Evolutionary conservation across 2,329 filamentous ascomycete species (phyloP).

Genomic region (Aureobasidium sp.): DNA sequence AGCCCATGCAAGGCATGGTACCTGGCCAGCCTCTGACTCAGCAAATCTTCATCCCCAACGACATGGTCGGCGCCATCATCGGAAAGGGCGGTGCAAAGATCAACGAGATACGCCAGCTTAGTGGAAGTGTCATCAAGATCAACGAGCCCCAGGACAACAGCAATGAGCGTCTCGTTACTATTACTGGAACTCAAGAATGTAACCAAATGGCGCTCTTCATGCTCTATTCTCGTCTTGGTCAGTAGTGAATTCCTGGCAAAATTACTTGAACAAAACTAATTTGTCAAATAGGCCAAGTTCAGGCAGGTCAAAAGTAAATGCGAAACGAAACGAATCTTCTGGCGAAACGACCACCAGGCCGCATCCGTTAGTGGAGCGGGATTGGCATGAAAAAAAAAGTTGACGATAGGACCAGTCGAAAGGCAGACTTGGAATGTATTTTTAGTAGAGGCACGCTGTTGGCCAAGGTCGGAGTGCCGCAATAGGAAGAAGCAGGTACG

Average conservation of each 20-base stretch:
- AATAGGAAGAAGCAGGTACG: conserved; percentile 4
- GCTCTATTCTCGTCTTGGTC: conserved; percentile 94
- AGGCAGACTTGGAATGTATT: conserved; percentile 8
- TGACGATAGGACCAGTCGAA: not conserved
- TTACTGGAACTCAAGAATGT: conserved; percentile 94
- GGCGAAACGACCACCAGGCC: not conserved
- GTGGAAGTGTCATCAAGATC: conserved; percentile 98
- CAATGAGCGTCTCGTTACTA: conserved; percentile 94
- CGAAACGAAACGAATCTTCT: not conserved
- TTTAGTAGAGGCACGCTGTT: conserved; percentile 9
- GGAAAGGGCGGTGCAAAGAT: conserved; percentile 98
- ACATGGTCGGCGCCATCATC: conserved; percentile 99
- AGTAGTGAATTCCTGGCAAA: conserved; percentile 31
- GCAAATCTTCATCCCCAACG: conserved; percentile 98
- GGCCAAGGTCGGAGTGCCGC: not conserved
- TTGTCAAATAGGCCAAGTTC: conserved; percentile 14
- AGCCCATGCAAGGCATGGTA: conserved; percentile 65
- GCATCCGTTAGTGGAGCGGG: not conserved
- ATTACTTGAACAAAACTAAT: conserved; percentile 4
- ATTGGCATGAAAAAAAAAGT: conserved; percentile 8
- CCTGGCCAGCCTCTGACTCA: conserved; percentile 84
- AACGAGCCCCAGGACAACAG: conserved; percentile 98
- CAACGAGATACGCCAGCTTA: conserved; percentile 96
- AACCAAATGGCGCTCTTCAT: conserved; percentile 99
- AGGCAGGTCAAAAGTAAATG: conserved; percentile 16